A percentile compares a stretch with the other conserved stretches of the same genome.
Conservation (phyloP, 176 grass and related monocot species). For the Bonia amplexicaulis region DNA sequence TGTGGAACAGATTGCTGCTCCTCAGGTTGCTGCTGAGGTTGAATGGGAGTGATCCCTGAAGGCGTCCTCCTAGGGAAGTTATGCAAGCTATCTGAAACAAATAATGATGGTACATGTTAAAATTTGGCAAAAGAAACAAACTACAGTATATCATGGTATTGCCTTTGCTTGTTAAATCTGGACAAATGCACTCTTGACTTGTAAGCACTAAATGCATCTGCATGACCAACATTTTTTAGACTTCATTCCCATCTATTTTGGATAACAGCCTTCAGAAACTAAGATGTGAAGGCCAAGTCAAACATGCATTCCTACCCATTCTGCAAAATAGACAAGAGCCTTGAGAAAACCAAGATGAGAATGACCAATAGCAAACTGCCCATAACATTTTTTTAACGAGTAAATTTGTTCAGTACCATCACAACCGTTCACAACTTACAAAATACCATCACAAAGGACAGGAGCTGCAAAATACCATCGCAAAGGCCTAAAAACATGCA, state of each 20-base stretch:
- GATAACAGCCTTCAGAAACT: not conserved
- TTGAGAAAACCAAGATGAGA: not conserved
- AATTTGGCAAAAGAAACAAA: not conserved
- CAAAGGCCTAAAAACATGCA: too few relatives aligned
- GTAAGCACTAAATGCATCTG: not conserved
- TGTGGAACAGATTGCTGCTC: conserved; percentile 50
- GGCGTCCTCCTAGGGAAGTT: conserved; percentile 70
- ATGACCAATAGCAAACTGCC: not conserved
- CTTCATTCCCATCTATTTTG: not conserved
- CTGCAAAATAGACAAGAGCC: not conserved
- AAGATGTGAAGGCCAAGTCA: not conserved
- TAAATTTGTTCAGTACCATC: too few relatives aligned
- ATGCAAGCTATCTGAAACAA: conserved; percentile 67
- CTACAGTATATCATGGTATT: not conserved
- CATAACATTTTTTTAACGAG: not conserved
- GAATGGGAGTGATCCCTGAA: conserved; percentile 49
- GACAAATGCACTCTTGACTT: conserved; percentile 11
- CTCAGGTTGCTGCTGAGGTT: conserved; percentile 48
- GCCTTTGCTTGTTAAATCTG: not conserved
- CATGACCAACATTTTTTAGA: not conserved
- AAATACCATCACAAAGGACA: too few relatives aligned
- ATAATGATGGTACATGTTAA: not conserved
- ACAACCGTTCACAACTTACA: too few relatives aligned
- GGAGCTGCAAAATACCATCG: too few relatives aligned
- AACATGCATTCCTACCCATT: not conserved